Conservation (phyloP, 2,329 filamentous ascomycete species). For the Didymella segeticola region DNA sequence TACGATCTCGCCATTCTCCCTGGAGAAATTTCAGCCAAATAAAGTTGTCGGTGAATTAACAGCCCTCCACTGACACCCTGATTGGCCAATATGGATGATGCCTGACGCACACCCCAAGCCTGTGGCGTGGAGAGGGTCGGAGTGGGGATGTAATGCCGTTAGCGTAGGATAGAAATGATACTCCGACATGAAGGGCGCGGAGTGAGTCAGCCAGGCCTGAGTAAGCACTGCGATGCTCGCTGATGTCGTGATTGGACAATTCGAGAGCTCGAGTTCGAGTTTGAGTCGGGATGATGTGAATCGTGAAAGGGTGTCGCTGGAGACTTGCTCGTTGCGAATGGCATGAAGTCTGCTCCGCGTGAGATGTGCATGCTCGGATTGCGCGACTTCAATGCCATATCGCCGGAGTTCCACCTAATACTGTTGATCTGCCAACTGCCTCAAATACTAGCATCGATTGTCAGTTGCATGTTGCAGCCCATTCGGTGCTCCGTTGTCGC, state of each 20-base stretch:
- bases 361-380: background rate
- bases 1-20: background rate
- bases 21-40: background rate
- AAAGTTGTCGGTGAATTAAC: background rate
- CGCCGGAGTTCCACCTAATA: background rate
- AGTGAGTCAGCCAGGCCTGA: slow-evolving; percentile 9
- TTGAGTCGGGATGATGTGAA: background rate
- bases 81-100: background rate
- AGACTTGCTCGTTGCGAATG: background rate
- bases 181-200: slow-evolving; percentile 10
- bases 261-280: background rate
- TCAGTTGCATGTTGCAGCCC: background rate
- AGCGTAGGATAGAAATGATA: background rate
- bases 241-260: background rate
- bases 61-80: background rate
- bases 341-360: background rate
- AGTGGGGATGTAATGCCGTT: slow-evolving; percentile 5
- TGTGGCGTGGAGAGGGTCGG: background rate
- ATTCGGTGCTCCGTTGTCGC: background rate
- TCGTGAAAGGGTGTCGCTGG: background rate
- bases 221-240: background rate
- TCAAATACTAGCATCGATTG: background rate
- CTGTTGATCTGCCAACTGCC: background rate
- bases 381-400: background rate
- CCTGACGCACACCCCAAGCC: background rate